Base-by-base conservation (phyloP, 441 rosid genomes). In the Populus hybrid region DNA sequence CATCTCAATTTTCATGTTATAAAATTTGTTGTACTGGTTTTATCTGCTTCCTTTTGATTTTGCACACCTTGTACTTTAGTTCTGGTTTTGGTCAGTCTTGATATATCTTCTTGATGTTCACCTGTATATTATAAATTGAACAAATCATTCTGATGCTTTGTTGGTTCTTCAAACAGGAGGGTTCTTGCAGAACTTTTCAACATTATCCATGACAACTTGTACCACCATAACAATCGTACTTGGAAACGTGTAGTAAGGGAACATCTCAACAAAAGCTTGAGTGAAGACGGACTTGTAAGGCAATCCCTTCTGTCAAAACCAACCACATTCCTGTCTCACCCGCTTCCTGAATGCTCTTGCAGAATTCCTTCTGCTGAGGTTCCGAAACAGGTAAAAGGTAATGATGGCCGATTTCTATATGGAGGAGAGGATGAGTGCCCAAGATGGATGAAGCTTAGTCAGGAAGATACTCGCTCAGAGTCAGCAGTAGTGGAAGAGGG, bases 321-420 rank as follows among this genome's bases (percentile, higher is more conserved):
- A 8, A 76, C 77, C 38, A 88, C 86, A 66, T 95, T 93, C 79
- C 84, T 95, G 18, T 94, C 97, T 0, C 98, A 95, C 81, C 98
- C 98, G 8, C 92, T 94, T 70, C 98, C 99, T 23, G 99, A 95
- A 89, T 95, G 99, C 87, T 92, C 94, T 74, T 94, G 99, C 85
- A 90, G 92, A 87, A 90, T 91, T 71, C 82, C 88, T 3, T 69
- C 89, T 73, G 78, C 87, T 18, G 85, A 84, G 74, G 81, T 69
- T 54, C 80, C 77, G 65, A 84, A 76, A 73, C 82, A 78, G 32
- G 67, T 84, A 46, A 80, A 80, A 84, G 83, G 81, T 73, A 83
- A 85, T 64, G 90, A 90, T 80, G 97, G 94, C 23, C 84, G 85
- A 63, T 77, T 81, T 75, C 82, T 92, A 38, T 87, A 84, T 77